These are phyloP conservation scores for Sabuloglossum arenarium DNA, from an alignment of 495 filamentous ascomycete genomes.

Conservation along the genomic window DNA sequence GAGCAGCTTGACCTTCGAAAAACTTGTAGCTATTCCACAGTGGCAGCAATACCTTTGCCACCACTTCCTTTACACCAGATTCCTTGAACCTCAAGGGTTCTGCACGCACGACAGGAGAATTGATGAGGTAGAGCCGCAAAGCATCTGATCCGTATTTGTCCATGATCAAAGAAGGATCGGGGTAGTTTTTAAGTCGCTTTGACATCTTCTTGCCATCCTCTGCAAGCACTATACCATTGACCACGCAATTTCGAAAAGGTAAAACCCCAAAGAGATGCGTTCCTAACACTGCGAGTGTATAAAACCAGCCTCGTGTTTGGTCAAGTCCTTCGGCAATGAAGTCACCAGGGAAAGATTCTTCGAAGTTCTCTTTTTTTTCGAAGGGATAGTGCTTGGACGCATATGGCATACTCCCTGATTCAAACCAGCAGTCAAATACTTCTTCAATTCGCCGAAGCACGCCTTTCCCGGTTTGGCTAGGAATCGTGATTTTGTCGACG, in stretches of 20 bases:
- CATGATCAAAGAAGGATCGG: slow-evolving; percentile 73
- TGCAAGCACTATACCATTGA: slow-evolving; percentile 88
- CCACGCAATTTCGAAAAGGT: slow-evolving; percentile 92
- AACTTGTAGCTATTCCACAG: slow-evolving; percentile 98
- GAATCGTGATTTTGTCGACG: slow-evolving; percentile 91
- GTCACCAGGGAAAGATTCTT: slow-evolving; percentile 71
- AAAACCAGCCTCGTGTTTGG: slow-evolving; percentile 95
- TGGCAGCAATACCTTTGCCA: slow-evolving; percentile 80
- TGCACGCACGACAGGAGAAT: slow-evolving; percentile 87
- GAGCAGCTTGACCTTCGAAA: slow-evolving; percentile 83
- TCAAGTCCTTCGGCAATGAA: slow-evolving; percentile 96
- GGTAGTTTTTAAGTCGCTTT: slow-evolving; percentile 93
- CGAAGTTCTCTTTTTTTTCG: slow-evolving; percentile 70
- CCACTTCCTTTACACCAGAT: slow-evolving; percentile 82
- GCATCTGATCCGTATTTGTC: slow-evolving; percentile 83
- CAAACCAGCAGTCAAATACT: slow-evolving; percentile 97
- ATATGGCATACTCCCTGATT: slow-evolving; percentile 92
- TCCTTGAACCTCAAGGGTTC: slow-evolving; percentile 88
- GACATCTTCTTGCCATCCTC: slow-evolving; percentile 99
- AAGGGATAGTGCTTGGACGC: slow-evolving; percentile 88
- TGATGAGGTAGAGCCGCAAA: slow-evolving; percentile 85
- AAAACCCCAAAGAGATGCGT: slow-evolving; percentile 75
- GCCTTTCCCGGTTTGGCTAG: slow-evolving; percentile 77
- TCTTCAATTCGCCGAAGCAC: slow-evolving; percentile 61
- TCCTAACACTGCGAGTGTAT: slow-evolving; percentile 76